Percentiles rank a stretch among this genome's conserved stretches.
Conservation (phyloP, 2,329 filamentous ascomycete genomes). For the Colletotrichum gloeosporioides region DNA sequence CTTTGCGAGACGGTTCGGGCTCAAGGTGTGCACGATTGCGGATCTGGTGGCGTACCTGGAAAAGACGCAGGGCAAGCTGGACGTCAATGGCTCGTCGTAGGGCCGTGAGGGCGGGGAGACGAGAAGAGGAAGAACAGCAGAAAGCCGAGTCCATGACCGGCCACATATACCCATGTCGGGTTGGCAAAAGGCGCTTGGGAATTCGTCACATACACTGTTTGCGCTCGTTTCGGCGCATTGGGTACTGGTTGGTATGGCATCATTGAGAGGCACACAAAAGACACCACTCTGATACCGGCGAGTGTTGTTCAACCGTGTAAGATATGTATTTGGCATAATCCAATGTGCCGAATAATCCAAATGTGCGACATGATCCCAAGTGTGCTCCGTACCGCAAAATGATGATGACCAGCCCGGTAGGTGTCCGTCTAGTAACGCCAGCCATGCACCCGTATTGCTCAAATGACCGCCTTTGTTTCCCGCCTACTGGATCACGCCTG, state of each 20-base stretch:
- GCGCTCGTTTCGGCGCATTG: not conserved
- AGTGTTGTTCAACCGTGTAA: not conserved
- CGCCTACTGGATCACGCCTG: slow-evolving; percentile 7
- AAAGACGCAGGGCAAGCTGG: slow-evolving; percentile 70
- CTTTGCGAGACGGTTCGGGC: slow-evolving; percentile 87
- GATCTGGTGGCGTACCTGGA: slow-evolving; percentile 83
- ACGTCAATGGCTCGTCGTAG: slow-evolving; percentile 43
- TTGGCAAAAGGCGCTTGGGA: not conserved
- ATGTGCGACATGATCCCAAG: not conserved
- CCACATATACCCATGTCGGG: not conserved
- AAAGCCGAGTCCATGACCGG: not conserved
- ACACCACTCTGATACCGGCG: not conserved
- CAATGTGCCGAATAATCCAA: not conserved
- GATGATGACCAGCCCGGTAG: not conserved
- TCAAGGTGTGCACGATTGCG: slow-evolving; percentile 95
- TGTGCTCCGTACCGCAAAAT: not conserved
- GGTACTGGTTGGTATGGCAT: not conserved
- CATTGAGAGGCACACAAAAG: not conserved
- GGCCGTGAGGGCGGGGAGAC: not conserved
- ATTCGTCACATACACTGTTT: not conserved
- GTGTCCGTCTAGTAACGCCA: not conserved
- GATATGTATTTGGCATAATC: not conserved
- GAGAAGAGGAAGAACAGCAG: not conserved
- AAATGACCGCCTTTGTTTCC: not conserved
- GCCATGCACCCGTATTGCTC: not conserved